Base-by-base conservation (phyloP, 495 filamentous ascomycete species). In the Cercophora sp. region DNA sequence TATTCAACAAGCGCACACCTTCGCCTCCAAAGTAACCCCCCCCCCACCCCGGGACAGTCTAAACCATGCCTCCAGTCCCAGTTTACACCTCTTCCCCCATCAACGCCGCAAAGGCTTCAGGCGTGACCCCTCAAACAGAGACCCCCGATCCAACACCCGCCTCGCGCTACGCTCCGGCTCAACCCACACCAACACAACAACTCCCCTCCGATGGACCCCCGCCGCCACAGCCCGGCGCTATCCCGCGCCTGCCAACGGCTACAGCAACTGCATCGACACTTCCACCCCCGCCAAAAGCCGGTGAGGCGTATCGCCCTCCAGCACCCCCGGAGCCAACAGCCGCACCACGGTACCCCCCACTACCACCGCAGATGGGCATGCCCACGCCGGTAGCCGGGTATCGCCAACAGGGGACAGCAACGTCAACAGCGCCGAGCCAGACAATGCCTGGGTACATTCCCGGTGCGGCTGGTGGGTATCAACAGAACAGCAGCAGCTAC, bases 71-170 rank as follows among this genome's bases (percentile, higher is more conserved):
- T 8, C 79, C 80, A 4, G 79, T 87, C 55, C 77, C 67, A 35
- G 72, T 84, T 23, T 79, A 84, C 71, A 78, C 72, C 18, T 70
- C 83, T 32, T 77, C 78, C 40, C 82, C 84, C 42, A 80, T 87
- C 58, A 79, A 71, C 43, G 60, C 76, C 8, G 72, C 71, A 31
- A 82, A 80, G 60, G 64, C 79, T 16, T 66, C 70, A 15, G 77
- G 70, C 35, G 56, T 73, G 27, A 75, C 77, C 43, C 74, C 73
- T 42, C 66, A 78, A 66, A 80, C 81, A 49, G 68, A 32, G 29
- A 35, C 46, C 56, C 50, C 59, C 56, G 58, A 61, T 64, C 71
- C 65, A 43, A 61, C 74, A 18, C 64, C 71, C 19, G 57, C 75
- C 13, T 71, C 70, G 45, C 58, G 57, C 76, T 32, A 73, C 32